A percentile compares a stretch with the other conserved stretches of the same genome.
Conservation (phyloP, 148 eudicot genomes). For the Rhododendron griersonianum region DNA sequence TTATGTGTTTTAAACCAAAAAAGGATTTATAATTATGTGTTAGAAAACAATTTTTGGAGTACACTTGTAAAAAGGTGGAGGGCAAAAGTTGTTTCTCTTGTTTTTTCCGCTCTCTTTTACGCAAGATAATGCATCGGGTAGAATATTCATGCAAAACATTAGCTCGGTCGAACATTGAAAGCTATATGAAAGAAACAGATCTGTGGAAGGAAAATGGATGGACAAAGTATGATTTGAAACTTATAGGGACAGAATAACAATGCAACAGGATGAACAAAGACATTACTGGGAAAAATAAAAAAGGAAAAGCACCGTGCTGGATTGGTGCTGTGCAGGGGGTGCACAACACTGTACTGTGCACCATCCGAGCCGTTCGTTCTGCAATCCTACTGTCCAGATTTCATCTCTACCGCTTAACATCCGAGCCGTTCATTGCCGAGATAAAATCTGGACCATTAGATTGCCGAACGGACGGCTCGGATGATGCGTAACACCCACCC, state of each 20-base stretch:
- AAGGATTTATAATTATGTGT: neutral
- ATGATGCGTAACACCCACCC: too few species aligned
- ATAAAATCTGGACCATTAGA: too few species aligned
- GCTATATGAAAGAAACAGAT: too few species aligned
- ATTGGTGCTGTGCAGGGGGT: too few species aligned
- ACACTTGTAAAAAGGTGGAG: neutral
- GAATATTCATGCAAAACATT: neutral
- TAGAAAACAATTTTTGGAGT: neutral
- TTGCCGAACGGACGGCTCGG: too few species aligned
- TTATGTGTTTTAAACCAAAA: neutral
- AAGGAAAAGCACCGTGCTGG: too few species aligned
- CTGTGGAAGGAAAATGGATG: neutral
- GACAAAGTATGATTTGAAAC: neutral
- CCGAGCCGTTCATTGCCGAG: too few species aligned
- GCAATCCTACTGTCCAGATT: too few species aligned
- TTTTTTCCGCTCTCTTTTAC: neutral
- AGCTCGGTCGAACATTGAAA: neutral
- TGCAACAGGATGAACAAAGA: neutral
- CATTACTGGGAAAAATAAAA: too few species aligned
- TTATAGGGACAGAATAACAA: neutral
- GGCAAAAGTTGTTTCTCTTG: neutral
- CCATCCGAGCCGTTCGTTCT: too few species aligned
- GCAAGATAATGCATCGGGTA: neutral
- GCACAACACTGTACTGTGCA: too few species aligned
- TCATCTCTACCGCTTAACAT: too few species aligned